A percentile compares a stretch with the other conserved stretches of the same genome.
Conservation (phyloP, 1,284 basidiomycete species). For the Ceratobasidium sp. region DNA sequence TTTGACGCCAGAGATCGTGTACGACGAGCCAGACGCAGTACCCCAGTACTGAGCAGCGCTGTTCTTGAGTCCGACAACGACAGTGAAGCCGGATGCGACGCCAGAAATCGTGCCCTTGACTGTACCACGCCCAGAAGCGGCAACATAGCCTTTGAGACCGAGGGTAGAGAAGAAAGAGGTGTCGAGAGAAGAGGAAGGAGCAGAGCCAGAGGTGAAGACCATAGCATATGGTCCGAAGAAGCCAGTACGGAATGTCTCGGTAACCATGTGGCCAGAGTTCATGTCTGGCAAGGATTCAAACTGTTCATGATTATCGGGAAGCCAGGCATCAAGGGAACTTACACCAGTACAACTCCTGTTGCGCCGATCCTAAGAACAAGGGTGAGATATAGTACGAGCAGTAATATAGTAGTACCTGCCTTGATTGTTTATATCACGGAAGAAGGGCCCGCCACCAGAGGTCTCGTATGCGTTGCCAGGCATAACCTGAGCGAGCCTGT, state of each 20-base stretch:
- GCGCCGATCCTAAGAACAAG: conserved; percentile 8
- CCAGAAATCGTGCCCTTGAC: conserved; percentile 60
- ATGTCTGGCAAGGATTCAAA: conserved; percentile 20
- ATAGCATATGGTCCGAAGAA: conserved; percentile 46
- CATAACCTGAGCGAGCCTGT: conserved; percentile 50
- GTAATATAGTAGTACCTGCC: not conserved
- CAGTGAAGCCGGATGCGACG: conserved; percentile 56
- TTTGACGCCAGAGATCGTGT: conserved; percentile 60
- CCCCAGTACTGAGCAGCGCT: conserved; percentile 61
- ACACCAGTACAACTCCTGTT: conserved; percentile 46
- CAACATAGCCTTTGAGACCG: conserved; percentile 59
- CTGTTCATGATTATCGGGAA: not conserved
- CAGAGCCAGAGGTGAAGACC: conserved; percentile 41
- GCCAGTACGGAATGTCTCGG: conserved; percentile 40
- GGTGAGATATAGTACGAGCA: not conserved
- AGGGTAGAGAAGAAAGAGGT: conserved; percentile 61
- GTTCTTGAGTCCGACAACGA: conserved; percentile 57
- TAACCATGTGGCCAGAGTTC: conserved; percentile 45
- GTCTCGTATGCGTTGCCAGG: conserved; percentile 58
- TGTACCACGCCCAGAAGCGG: conserved; percentile 59
- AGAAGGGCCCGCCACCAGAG: conserved; percentile 57
- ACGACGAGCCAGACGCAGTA: conserved; percentile 56
- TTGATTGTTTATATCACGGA: conserved; percentile 46
- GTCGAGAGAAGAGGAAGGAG: conserved; percentile 50
- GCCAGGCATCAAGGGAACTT: not conserved